A percentile compares a stretch with the other conserved stretches of the same genome.
Evolutionary conservation across 2,329 filamentous ascomycete species (phyloP).

Genomic region (Monosporascus ibericus): DNA sequence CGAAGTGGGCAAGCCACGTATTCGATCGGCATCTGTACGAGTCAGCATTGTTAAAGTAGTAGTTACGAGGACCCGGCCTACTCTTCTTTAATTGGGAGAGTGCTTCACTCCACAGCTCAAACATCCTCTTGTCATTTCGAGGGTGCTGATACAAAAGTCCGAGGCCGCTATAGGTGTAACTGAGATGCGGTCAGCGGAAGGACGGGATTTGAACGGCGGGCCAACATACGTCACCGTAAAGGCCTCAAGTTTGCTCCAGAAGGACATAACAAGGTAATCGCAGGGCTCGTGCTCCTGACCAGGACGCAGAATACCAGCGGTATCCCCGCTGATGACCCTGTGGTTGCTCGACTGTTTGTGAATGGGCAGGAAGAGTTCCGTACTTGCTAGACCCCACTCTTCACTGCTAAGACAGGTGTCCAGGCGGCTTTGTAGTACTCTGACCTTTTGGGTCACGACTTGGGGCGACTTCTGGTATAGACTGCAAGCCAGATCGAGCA

Average conservation of each 20-base stretch:
- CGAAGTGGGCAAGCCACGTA: conserved; percentile 40
- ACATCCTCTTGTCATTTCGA: conserved; percentile 30
- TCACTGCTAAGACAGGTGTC: conserved; percentile 45
- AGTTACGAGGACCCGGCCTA: conserved; percentile 17
- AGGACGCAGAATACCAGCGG: conserved; percentile 44
- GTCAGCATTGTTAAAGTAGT: conserved; percentile 11
- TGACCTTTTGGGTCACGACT: conserved; percentile 53
- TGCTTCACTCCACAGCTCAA: conserved; percentile 34
- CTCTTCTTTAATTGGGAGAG: conserved; percentile 26
- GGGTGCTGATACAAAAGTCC: conserved; percentile 33
- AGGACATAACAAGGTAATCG: conserved; percentile 54
- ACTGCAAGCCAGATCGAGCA: conserved; percentile 65
- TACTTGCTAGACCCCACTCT: conserved; percentile 40
- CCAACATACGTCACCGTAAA: conserved; percentile 46
- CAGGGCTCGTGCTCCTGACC: conserved; percentile 37
- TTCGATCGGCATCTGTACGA: conserved; percentile 20
- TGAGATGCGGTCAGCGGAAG: conserved; percentile 16
- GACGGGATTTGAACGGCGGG: neutral
- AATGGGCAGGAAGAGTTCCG: conserved; percentile 50
- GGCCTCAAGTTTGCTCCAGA: conserved; percentile 55
- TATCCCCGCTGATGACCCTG: conserved; percentile 51
- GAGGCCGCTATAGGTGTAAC: conserved; percentile 50
- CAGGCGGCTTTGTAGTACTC: conserved; percentile 54
- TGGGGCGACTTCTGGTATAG: conserved; percentile 57
- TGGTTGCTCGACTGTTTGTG: conserved; percentile 41